A percentile compares a stretch with the other conserved stretches of the same genome.
phyloP scores from a whole-genome alignment of 2,329 filamentous ascomycete species.

The Coleophoma crateriformis region DNA sequence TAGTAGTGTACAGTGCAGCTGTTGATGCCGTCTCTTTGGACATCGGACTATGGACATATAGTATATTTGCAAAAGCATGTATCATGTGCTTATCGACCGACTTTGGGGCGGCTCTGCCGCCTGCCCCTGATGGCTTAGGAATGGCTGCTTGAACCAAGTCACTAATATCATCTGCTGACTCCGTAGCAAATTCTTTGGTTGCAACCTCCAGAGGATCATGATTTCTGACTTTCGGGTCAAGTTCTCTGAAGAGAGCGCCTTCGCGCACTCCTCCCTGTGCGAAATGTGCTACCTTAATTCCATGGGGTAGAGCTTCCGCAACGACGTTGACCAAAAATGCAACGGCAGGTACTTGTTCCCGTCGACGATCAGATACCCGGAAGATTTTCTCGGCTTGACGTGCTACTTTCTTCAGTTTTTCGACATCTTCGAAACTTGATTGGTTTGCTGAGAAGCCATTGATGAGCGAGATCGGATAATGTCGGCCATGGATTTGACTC shows the following conservation, averaged over 20 bases:
- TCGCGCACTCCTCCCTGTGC: constrained; percentile 68
- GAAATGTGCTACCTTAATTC: constrained; percentile 58
- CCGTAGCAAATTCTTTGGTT: constrained; percentile 45
- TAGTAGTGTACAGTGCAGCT: constrained; percentile 56
- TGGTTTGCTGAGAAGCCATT: constrained; percentile 46
- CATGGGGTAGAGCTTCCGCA: constrained; percentile 49
- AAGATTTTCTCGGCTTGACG: constrained; percentile 39
- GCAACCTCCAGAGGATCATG: constrained; percentile 55
- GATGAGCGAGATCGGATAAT: constrained; percentile 67
- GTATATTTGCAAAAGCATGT: constrained; percentile 51
- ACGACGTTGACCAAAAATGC: constrained; percentile 62
- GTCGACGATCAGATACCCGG: constrained; percentile 59
- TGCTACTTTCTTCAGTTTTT: constrained; percentile 26
- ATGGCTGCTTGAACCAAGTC: constrained; percentile 41
- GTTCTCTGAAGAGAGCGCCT: constrained; percentile 54
- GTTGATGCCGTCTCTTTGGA: constrained; percentile 49
- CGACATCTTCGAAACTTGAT: constrained; percentile 15
- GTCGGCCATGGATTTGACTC: constrained; percentile 48
- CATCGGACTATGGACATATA: constrained; percentile 46
- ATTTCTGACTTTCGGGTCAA: constrained; percentile 39
- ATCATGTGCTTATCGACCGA: constrained; percentile 41
- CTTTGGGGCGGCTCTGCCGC: constrained; percentile 26
- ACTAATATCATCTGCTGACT: constrained; percentile 39
- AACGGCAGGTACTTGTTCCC: constrained; percentile 62
- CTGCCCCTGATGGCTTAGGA: constrained; percentile 28